Evolutionary conservation across 805 yeast genomes (phyloP).

Genomic region (Wickerhamomyces subpelliculosus): DNA sequence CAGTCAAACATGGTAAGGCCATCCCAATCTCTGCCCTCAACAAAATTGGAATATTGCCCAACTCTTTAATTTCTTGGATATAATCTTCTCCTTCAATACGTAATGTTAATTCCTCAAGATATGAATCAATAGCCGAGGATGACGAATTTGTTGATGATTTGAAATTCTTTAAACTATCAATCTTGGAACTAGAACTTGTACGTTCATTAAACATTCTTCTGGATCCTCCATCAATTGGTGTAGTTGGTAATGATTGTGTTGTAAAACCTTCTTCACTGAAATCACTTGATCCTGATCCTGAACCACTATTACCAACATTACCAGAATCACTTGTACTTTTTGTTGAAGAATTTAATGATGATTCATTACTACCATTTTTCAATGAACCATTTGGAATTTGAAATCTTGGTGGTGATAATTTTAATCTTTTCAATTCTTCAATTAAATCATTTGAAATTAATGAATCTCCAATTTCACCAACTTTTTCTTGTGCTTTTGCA

Average conservation of each 20-base stretch:
- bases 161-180: background rate
- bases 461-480: slow-evolving; percentile 12
- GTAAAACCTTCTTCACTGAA: slow-evolving; percentile 11
- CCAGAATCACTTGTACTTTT: too few species aligned
- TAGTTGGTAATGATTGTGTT: slow-evolving; percentile 5
- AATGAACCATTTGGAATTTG: slow-evolving; percentile 24
- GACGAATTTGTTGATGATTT: slow-evolving; percentile 9
- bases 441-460: slow-evolving; percentile 31
- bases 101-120: slow-evolving; percentile 48
- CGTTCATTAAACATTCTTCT: background rate
- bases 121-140: slow-evolving; percentile 42
- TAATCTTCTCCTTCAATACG: slow-evolving; percentile 53
- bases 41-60: slow-evolving; percentile 75
- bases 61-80: slow-evolving; percentile 77
- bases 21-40: slow-evolving; percentile 89
- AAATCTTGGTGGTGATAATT: slow-evolving; percentile 41
- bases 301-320: background rate
- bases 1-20: slow-evolving; percentile 93
- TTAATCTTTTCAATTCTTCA: slow-evolving; percentile 42
- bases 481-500: slow-evolving; percentile 43
- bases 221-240: slow-evolving; percentile 1
- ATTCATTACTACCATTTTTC: background rate
- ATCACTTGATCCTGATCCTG: too few species aligned
- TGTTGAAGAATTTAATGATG: slow-evolving; percentile 11
- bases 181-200: background rate